A percentile compares a stretch with the other conserved stretches of the same genome.
Evolutionary conservation across 352 stramenopile genomes (phyloP).

Genomic region (Phytophthora nicotianae): DNA sequence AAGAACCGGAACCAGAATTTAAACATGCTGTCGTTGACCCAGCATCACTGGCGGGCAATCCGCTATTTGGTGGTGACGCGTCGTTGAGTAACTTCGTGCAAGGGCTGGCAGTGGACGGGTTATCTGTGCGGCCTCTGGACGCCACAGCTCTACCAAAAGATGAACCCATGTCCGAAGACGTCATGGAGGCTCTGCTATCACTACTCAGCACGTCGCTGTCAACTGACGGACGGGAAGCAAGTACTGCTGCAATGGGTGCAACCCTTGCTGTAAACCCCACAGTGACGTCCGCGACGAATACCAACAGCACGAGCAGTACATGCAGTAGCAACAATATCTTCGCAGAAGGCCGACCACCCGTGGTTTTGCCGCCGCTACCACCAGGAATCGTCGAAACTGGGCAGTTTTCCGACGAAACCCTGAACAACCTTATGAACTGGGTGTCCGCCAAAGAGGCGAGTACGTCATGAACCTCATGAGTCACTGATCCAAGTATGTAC

Average conservation of each 20-base stretch:
- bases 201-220: constrained; percentile 47
- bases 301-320: constrained; percentile 26
- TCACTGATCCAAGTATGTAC: background rate
- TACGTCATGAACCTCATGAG: constrained; percentile 7
- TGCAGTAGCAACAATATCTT: constrained; percentile 31
- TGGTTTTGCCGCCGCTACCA: constrained; percentile 25
- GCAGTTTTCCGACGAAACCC: constrained; percentile 58
- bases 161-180: constrained; percentile 33
- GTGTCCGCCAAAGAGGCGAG: constrained; percentile 16
- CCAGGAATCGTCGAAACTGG: constrained; percentile 44
- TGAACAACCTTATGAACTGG: constrained; percentile 52
- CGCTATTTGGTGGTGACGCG: constrained; percentile 25
- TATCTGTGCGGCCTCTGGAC: constrained; percentile 1
- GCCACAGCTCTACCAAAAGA: constrained; percentile 8
- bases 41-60: constrained; percentile 24
- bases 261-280: background rate
- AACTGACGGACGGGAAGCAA: constrained; percentile 14
- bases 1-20: constrained; percentile 16
- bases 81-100: constrained; percentile 20
- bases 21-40: constrained; percentile 27
- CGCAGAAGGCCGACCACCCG: constrained; percentile 26
- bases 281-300: background rate
- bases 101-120: constrained; percentile 6
- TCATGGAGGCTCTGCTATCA: constrained; percentile 38
- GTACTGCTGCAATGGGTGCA: background rate